Base-by-base conservation (phyloP, 2,329 filamentous ascomycete species). In the Colletotrichum karsti region DNA sequence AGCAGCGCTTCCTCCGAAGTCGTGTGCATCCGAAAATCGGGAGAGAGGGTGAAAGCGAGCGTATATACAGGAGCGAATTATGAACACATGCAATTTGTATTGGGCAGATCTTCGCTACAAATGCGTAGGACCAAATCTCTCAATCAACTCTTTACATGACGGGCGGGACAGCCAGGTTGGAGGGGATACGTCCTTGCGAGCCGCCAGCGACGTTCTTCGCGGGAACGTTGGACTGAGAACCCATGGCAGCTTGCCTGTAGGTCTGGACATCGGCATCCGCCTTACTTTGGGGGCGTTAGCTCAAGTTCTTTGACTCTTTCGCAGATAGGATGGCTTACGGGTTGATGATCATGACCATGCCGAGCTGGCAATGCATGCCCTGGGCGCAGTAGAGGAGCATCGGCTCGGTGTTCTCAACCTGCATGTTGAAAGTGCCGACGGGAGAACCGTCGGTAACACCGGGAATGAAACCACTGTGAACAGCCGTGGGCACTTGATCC, bases 331-430 rank as follows among this genome's bases (percentile, higher is more conserved):
- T 22, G 18, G 2, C 79, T 67, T 69, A 81, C 80, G 82, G 81
- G 67, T 88, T 88, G 28, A 88, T 80, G 4, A 85, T 79, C 76
- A 85, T 82, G 18, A 84, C 80, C 78, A 87, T 86, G 8, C 85
- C 85, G 5, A 72, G 73, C 72, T 85, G 81, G 59, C 86, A 87
- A 67, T 87, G 85, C 6, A 79, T 80, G 0, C 77, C 80, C 3
- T 81, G 80, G 0, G 84, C 82, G 63, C 85, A 88, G 74, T 87
- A 88, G 26, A 85, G 68, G 73, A 84, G 87, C 67, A 87, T 81
- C 5, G 84, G 79, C 7, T 82, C 78, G 0, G 80, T 79, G 63
- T 77, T 79, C 30, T 79, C 80, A 13, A 88, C 75, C 15, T 79
- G 77, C 70, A 88, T 78, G 60, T 79, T 83, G 72, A 86, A 88